Base-by-base conservation (phyloP, 148 eudicot genomes). In the Rhododendron simsii region DNA sequence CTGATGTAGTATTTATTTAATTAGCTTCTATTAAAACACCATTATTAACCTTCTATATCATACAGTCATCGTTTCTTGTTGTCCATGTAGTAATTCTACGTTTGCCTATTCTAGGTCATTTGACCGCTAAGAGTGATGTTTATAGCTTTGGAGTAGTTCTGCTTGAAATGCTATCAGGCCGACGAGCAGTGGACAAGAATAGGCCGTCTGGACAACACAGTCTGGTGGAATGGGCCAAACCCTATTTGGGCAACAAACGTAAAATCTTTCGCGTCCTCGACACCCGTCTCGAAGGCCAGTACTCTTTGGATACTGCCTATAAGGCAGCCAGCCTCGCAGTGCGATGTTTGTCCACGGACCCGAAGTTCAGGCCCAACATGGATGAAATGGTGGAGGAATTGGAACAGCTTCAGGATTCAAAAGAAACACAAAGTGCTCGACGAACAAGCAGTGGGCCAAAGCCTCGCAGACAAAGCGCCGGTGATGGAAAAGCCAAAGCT, bases 231-330 rank as follows among this genome's bases (percentile, higher is more conserved):
- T 93, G 94, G 94, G 92, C 95, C 83, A 92, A 86, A 63, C 95
- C 94, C 12, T 92, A 89, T 85, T 86, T 93, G 78, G 87, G 84
- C 77, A 86, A 88, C 92, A 90, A 90, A 78, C 89, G 94, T 13
- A 89, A 89, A 82, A 81, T 92, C 48, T 89, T 88, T 80, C 86
- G 93, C 2, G 48, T 93, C 67, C 84, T 96, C 23, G 99, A 96
- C 88, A 94, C 80, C 71, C 99, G 99, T 41, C 93, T 96, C 7
- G 95, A 95, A 83, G 96, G 96, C n/a, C 99, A 94, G 57, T 96
- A 96, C 91, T 87, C 90, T 4, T 53, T 93, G 86, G 99, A 94
- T 35, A 87, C 85, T 1, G 99, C 96, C n/a, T 86, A 91, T 5
- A 92, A 85, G 65, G 94, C 91, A 4, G 94, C 98, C 23, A 83